phyloP scores from a whole-genome alignment of 225 moss, liverwort and hornwort genomes.

The Takakia lepidozioides region DNA sequence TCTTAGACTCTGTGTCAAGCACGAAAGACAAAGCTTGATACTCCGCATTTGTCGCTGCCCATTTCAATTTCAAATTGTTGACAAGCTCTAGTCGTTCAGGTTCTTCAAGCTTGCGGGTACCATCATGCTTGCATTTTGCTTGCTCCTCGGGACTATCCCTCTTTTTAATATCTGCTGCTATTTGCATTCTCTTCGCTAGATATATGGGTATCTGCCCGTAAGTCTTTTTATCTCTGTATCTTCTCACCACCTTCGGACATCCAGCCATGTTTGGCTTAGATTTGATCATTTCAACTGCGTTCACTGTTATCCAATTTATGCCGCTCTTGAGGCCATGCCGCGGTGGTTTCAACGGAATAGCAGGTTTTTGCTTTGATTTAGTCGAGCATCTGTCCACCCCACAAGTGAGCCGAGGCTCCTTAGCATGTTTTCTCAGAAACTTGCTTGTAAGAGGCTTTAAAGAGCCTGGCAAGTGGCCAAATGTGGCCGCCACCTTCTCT shows the following conservation, averaged over 20 bases:
- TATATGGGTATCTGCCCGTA: slow-evolving; percentile 28
- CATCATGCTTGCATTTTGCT: slow-evolving; percentile 18
- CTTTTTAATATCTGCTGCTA: slow-evolving; percentile 4
- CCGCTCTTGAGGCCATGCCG: slow-evolving; percentile 35
- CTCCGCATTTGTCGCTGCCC: slow-evolving; percentile 24
- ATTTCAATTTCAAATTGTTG: slow-evolving; percentile 37
- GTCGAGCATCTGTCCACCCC: slow-evolving; percentile 48
- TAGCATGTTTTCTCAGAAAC: slow-evolving; percentile 77
- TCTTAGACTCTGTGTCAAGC: slow-evolving; percentile 39
- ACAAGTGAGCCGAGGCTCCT: slow-evolving; percentile 26
- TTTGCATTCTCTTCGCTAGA: slow-evolving; percentile 8
- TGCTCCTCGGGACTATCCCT: slow-evolving; percentile 14
- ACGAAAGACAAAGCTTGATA: slow-evolving; percentile 36
- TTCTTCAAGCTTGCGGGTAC: slow-evolving; percentile 37
- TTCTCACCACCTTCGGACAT: slow-evolving; percentile 27
- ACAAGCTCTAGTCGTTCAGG: slow-evolving; percentile 27
- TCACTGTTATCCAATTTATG: slow-evolving; percentile 54
- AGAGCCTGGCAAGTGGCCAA: slow-evolving; percentile 49
- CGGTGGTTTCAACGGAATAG: slow-evolving; percentile 12
- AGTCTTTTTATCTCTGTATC: slow-evolving; percentile 27
- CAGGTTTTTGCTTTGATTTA: slow-evolving; percentile 37
- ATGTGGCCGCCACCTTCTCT: slow-evolving; percentile 58
- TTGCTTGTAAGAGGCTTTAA: slow-evolving; percentile 39
- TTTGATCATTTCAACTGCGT: slow-evolving; percentile 55
- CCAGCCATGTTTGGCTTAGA: slow-evolving; percentile 18